Evolutionary conservation across 2,329 filamentous ascomycete genomes (phyloP), one percentile per base, ranked within the genome.

Genomic region (Ramularia collo-cygni): DNA sequence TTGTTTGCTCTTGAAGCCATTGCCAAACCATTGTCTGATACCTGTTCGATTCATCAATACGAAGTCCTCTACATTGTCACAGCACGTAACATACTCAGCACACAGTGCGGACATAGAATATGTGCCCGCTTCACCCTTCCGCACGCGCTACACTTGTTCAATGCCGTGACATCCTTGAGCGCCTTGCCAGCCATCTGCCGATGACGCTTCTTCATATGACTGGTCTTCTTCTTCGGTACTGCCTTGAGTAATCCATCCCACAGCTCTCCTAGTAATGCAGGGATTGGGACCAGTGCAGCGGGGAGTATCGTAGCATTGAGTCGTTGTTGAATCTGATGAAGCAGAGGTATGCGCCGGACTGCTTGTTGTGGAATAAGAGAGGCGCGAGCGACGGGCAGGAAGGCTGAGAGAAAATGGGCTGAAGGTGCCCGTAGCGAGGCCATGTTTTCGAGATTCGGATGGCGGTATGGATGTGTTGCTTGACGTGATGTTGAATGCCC

Each of bases 201-300:
- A 60, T 88, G 82, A 54, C 92, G 77, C 74, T 88, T 95, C 71
- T 92, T 95, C 72, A 86, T 86, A 65, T 98, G 87, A 29, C 90
- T 95, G 24, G 88, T 93, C 77, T 96, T 98, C 71, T 95, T 96
- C 76, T 98, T 98, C 4, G 92, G 92, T 12, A 96, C 92, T 1
- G 92, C 92, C 51, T 81, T 81, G 52, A 98, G 73, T 32, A 98
- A 77, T 4, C 85, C 88, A 53, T 95, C 90, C 90, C 90, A 96
- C 56, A 98, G 80, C 48, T 84, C 85, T 40, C 77, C 80, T 15
- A 95, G 67, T n/a, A 88, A 60, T 4, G 75, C 75, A 4, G 84
- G 81, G 37, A 89, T 70, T 35, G 83, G 78, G 28, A 83, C 63
- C 5, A 77, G 68, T 44, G 81, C 67, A 12, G 75, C 67, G 21